Percentiles rank a stretch among this genome's conserved stretches.
Conservation (phyloP, 768 basidiomycete genomes). For the Podaxis pistillaris region DNA sequence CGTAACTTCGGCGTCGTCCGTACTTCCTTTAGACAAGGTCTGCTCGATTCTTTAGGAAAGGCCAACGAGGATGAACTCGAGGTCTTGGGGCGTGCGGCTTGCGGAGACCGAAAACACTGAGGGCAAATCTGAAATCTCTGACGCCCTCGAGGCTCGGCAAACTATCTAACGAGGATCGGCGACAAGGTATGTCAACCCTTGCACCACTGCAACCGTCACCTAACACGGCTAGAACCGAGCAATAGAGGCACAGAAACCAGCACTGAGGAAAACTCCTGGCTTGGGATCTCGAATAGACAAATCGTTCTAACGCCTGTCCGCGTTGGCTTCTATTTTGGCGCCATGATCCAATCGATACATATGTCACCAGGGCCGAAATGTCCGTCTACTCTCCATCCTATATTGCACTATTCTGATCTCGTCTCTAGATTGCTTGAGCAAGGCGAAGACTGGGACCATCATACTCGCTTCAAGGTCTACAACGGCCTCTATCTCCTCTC, state of each 20-base stretch:
- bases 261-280: conserved; percentile 91
- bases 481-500: conserved; percentile 81
- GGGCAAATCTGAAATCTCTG: conserved; percentile 91
- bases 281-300: conserved; percentile 87
- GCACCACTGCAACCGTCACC: conserved; percentile 22
- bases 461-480: conserved; percentile 97
- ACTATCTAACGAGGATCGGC: conserved; percentile 85
- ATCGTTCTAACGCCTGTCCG: conserved; percentile 85
- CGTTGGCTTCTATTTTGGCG: conserved; percentile 87
- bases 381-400: conserved; percentile 33
- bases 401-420: neutral
- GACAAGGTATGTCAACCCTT: conserved; percentile 52
- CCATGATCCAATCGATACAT: conserved; percentile 62
- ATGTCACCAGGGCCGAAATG: conserved; percentile 81
- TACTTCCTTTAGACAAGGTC: conserved; percentile 46
- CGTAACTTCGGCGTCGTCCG: conserved; percentile 48
- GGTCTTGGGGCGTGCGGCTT: conserved; percentile 69
- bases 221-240: conserved; percentile 59
- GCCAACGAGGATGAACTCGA: conserved; percentile 73
- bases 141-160: conserved; percentile 81
- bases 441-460: conserved; percentile 97
- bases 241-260: conserved; percentile 75
- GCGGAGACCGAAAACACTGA: conserved; percentile 87
- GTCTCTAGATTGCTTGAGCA: conserved; percentile 76
- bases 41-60: conserved; percentile 61